Percentiles rank a stretch among this genome's conserved stretches.
Conservation (phyloP, 139 green algal genomes). For the Chlorella ohadii region DNA sequence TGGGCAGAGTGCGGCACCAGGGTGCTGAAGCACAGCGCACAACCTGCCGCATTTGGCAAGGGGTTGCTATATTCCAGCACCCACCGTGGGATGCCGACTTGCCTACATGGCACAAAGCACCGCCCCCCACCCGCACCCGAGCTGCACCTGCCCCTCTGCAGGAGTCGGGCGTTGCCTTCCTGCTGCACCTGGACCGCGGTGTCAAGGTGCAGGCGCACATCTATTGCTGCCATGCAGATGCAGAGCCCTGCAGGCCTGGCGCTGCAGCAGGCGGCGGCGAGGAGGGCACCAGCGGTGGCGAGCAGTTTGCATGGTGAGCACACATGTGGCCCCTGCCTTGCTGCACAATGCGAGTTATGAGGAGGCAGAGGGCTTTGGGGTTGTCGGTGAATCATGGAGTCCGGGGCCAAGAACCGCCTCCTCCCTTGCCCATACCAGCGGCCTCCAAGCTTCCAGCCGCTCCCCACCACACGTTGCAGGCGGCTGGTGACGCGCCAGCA, state of each 20-base stretch:
- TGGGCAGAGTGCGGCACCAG: no score
- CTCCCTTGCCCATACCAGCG: not conserved
- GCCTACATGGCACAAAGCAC: not conserved
- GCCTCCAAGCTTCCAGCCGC: not conserved
- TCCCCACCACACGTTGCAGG: not conserved
- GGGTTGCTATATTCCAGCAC: no score
- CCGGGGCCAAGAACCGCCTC: no score
- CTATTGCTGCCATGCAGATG: slow-evolving; percentile 26
- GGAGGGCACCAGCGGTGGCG: not conserved
- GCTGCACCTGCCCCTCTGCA: not conserved
- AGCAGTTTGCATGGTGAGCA: not conserved
- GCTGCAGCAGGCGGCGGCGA: not conserved
- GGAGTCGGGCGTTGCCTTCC: slow-evolving; percentile 54
- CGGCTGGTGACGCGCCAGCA: slow-evolving; percentile 42
- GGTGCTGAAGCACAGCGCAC: no score
- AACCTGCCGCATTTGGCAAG: no score
- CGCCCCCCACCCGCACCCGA: not conserved
- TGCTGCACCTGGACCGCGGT: slow-evolving; percentile 51
- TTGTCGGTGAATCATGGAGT: no score
- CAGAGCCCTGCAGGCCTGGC: not conserved
- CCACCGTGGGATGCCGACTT: no score
- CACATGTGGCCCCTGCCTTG: not conserved
- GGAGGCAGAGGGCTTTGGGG: not conserved
- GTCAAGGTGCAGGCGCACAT: slow-evolving; percentile 45
- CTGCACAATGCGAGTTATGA: not conserved